Base-by-base conservation (phyloP, 768 basidiomycete genomes). In the Kondoa subrosea region DNA sequence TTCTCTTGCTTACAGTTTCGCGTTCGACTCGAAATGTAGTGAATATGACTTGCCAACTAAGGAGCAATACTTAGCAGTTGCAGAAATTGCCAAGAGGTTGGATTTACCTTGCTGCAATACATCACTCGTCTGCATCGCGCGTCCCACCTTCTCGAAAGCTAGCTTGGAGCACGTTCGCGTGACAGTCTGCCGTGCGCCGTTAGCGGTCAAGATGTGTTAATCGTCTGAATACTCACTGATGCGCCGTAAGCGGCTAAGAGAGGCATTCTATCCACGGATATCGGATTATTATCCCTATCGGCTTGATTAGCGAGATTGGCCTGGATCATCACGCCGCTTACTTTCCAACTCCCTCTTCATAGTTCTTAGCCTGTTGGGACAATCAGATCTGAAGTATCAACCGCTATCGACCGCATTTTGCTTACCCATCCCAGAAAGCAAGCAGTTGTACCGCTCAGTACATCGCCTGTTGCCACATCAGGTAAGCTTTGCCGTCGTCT, bases 401-500 rank as follows among this genome's bases (percentile, higher is more conserved):
- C 12, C 8, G 40, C 8, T 8, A 50, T 8, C 40, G 21, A 50
- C 21, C 12, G 40, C 40, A 50, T n/a, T n/a, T n/a, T 21, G 21
- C 8, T 8, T 50, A 50, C 40, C 93, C 95, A 99, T 2, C 92
- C 92, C 72, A 97, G 80, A 76, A 95, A 84, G 1, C 90, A 84
- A 0, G 91, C 95, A 12, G 91, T 86, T 57, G 82, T 81, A 15
- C 95, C 95, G 73, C 86, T 87, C 66, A 97, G 76, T 40, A 99
- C 85, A 77, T 99, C 95, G 0, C 95, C 95, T 63, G n/a, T n/a
- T n/a, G n/a, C n/a, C n/a, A 31, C 29, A 27, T 16, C 16, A 15
- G 29, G 17, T 17, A 27, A 63, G 25, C 58, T 60, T 25, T 26
- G 25, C 15, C 58, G 14, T 31, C n/a, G 30, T 25, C 25, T 8